phyloP scores from a whole-genome alignment of 305 asterid genomes.

The Euphrasia arctica region DNA sequence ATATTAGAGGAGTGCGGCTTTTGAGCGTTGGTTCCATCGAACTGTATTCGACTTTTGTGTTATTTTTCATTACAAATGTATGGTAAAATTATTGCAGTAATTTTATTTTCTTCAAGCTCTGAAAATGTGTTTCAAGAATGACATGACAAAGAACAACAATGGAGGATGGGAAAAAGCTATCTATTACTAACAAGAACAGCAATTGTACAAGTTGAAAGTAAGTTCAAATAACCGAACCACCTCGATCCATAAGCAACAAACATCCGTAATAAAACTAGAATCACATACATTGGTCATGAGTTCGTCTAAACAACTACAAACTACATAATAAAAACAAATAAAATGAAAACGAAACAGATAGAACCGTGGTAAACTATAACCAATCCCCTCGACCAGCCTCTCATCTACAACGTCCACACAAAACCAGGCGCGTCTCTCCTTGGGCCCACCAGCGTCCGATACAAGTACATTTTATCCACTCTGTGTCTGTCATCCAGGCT shows the following conservation, averaged over 20 bases:
- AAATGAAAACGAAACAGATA: neutral
- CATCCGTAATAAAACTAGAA: neutral
- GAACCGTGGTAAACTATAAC: neutral
- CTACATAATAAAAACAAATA: slow-evolving; percentile 16
- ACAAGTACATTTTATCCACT: slow-evolving; percentile 78
- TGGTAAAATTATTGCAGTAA: neutral
- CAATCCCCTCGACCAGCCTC: neutral
- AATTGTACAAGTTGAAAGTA: neutral
- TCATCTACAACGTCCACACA: slow-evolving; percentile 57
- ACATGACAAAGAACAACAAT: neutral
- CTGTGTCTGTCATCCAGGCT: slow-evolving; percentile 36
- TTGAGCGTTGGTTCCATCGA: slow-evolving; percentile 25
- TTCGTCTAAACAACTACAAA: slow-evolving; percentile 21
- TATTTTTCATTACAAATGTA: neutral
- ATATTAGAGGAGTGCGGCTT: slow-evolving; percentile 54
- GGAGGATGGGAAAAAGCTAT: too few relatives aligned
- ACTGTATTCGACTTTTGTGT: too few relatives aligned
- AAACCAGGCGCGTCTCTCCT: slow-evolving; percentile 66
- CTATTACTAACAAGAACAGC: neutral
- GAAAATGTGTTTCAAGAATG: neutral
- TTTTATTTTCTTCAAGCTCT: neutral
- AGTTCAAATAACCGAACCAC: slow-evolving; percentile 4
- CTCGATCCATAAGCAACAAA: neutral
- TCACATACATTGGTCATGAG: neutral
- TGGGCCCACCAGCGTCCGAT: slow-evolving; percentile 71